Evolutionary conservation across 2,329 filamentous ascomycete genomes (phyloP).

Genomic region (Cladosporium sp.): DNA sequence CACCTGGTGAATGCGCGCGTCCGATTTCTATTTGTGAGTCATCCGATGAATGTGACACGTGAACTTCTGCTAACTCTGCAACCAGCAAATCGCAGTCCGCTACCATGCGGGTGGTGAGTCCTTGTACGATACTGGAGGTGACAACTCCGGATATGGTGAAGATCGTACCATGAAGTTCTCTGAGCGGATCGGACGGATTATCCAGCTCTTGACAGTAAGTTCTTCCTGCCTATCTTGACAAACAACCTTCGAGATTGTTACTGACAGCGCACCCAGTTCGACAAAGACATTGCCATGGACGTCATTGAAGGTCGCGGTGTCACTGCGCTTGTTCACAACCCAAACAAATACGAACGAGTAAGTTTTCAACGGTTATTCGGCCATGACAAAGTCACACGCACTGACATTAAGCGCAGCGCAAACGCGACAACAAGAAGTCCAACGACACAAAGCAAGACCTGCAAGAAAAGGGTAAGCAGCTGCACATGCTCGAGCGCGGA

Average conservation of each 20-base stretch:
- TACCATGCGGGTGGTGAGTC: slow-evolving; percentile 19
- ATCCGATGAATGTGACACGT: too few species aligned
- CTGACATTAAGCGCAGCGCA: neutral
- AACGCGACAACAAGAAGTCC: slow-evolving; percentile 13
- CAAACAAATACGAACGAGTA: slow-evolving; percentile 13
- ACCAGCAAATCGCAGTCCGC: slow-evolving; percentile 12
- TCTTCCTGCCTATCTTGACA: neutral
- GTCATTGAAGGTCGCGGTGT: slow-evolving; percentile 24
- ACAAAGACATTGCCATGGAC: slow-evolving; percentile 24
- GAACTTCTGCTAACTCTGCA: neutral
- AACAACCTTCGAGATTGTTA: neutral
- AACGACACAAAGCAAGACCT: slow-evolving; percentile 12
- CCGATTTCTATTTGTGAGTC: slow-evolving; percentile 17
- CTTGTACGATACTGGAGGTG: slow-evolving; percentile 19
- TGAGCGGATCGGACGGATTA: slow-evolving; percentile 16
- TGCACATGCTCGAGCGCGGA: slow-evolving; percentile 6
- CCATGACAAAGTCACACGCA: neutral
- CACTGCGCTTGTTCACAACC: slow-evolving; percentile 19
- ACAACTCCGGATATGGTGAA: slow-evolving; percentile 21
- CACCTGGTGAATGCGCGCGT: slow-evolving; percentile 18
- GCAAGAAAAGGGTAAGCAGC: slow-evolving; percentile 12
- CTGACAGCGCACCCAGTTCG: neutral
- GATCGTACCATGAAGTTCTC: slow-evolving; percentile 17
- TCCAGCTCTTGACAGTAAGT: slow-evolving; percentile 2
- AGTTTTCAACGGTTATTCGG: neutral